Percentiles rank a stretch among this genome's conserved stretches.
phyloP scores from a whole-genome alignment of 805 yeast genomes.

The Kazachstania kunashirensis region DNA sequence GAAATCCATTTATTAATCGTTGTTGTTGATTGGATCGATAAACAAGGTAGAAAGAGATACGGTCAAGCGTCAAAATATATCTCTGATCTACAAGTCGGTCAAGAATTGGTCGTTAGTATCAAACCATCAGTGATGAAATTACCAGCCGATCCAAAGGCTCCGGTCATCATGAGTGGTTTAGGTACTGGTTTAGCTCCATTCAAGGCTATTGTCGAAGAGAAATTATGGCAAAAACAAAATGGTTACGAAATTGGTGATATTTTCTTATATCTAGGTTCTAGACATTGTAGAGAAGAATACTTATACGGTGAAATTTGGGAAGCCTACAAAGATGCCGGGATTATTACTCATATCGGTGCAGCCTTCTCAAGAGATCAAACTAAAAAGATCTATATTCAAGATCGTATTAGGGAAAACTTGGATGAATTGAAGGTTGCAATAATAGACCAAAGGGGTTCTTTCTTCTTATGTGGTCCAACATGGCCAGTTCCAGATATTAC shows the following conservation, averaged over 20 bases:
- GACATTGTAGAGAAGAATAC: conserved; percentile 92
- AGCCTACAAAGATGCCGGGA: conserved; percentile 85
- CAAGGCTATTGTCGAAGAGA: conserved; percentile 94
- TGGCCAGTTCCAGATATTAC: conserved; percentile 99
- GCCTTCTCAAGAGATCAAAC: conserved; percentile 98
- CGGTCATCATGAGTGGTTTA: conserved; percentile 91
- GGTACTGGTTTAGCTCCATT: conserved; percentile 98
- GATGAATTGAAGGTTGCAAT: conserved; percentile 70
- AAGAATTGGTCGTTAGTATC: conserved; percentile 84
- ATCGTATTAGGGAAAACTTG: conserved; percentile 72
- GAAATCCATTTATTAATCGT: conserved; percentile 87
- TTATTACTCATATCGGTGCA: conserved; percentile 90
- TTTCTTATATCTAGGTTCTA: conserved; percentile 81
- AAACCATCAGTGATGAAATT: conserved; percentile 96
- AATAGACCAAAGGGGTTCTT: conserved; percentile 69
- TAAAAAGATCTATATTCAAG: conserved; percentile 89
- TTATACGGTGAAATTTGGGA: conserved; percentile 96
- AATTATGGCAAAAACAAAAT: conserved; percentile 83
- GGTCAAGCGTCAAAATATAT: conserved; percentile 93
- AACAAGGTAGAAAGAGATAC: conserved; percentile 71
- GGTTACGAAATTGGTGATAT: conserved; percentile 85
- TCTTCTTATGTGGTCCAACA: conserved; percentile 96
- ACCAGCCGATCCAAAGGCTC: conserved; percentile 79
- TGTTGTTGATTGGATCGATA: conserved; percentile 92
- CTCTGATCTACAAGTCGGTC: conserved; percentile 68